A percentile compares a stretch with the other conserved stretches of the same genome.
These are phyloP conservation scores for Solanum peruvianum DNA, from an alignment of 257 asterid genomes.

Conservation along the genomic window DNA sequence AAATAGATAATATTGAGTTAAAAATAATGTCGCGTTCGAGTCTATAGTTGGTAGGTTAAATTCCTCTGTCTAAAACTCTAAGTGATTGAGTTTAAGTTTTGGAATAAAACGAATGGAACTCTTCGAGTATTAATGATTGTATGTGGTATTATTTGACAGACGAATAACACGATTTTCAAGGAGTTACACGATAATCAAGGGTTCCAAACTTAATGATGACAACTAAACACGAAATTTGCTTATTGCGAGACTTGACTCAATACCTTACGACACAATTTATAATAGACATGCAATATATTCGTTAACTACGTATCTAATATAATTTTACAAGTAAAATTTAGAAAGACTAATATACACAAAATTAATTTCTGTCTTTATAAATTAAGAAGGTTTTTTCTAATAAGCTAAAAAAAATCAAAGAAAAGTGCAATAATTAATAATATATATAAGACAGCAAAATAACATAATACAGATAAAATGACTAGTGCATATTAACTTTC, in stretches of 20 bases:
- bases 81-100: neutral
- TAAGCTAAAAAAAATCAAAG: too few relatives aligned
- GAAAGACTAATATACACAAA: neutral
- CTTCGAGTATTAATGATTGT: neutral
- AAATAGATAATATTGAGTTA: neutral
- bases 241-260: neutral
- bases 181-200: neutral
- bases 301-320: too few relatives aligned
- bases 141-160: neutral
- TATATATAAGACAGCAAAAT: neutral
- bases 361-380: too few relatives aligned
- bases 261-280: too few relatives aligned
- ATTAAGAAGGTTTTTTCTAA: too few relatives aligned
- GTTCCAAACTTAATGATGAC: neutral
- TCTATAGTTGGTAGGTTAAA: neutral
- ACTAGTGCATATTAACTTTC: too few relatives aligned
- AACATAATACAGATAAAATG: neutral
- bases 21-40: rapidly evolving
- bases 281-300: neutral
- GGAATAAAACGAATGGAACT: neutral
- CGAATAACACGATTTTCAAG: neutral
- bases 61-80: too few relatives aligned
- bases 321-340: neutral
- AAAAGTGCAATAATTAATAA: neutral
- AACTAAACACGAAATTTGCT: neutral